These are phyloP conservation scores for Penicillium verhagenii DNA, from an alignment of 495 filamentous ascomycete species.

Conservation along the genomic window DNA sequence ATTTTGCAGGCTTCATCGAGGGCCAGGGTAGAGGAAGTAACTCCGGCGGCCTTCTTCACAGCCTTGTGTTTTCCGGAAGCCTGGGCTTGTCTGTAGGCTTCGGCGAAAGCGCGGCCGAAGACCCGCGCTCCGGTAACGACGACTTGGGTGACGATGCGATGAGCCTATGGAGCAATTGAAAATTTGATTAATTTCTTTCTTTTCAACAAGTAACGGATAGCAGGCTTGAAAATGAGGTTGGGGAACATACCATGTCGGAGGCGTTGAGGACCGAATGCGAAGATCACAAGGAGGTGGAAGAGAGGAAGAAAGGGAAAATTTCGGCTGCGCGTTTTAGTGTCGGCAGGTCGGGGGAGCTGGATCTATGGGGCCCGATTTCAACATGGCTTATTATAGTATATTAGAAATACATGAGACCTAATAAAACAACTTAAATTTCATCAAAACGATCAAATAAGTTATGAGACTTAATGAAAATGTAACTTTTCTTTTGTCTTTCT, in stretches of 20 bases:
- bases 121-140: constrained; percentile 86
- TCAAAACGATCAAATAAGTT: not conserved
- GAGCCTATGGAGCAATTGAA: constrained; percentile 60
- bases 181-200: constrained; percentile 3
- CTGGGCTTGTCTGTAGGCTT: constrained; percentile 88
- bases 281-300: constrained; percentile 29
- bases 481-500: not conserved
- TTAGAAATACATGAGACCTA: not conserved
- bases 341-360: constrained; percentile 18
- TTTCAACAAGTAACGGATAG: not conserved
- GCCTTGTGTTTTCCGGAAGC: constrained; percentile 80
- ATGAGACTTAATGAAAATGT: not conserved
- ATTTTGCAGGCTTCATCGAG: constrained; percentile 98
- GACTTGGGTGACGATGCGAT: constrained; percentile 92
- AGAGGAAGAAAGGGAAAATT: constrained; percentile 38
- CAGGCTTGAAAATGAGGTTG: not conserved
- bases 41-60: constrained; percentile 38
- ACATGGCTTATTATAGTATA: not conserved
- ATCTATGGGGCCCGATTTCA: not conserved
- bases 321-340: constrained; percentile 35
- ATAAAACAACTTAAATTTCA: not conserved
- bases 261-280: constrained; percentile 18
- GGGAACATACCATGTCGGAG: constrained; percentile 31
- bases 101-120: constrained; percentile 85
- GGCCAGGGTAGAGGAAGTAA: constrained; percentile 69